Evolutionary conservation across 2,329 filamentous ascomycete genomes (phyloP), one percentile per base, ranked within the genome.

Genomic region (Fusarium sp.): DNA sequence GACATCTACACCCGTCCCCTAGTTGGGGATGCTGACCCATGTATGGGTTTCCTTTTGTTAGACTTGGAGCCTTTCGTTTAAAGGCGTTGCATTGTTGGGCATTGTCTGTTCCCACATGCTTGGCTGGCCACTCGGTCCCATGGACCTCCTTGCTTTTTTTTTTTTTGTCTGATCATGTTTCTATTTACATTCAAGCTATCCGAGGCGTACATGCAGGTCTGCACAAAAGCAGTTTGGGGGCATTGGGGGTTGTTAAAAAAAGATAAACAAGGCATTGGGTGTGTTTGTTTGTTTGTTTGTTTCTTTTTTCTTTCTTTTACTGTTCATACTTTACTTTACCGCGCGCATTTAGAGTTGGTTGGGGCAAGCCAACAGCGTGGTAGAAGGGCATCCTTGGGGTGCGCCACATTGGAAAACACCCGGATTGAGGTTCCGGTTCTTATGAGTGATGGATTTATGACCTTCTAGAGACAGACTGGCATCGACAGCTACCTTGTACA

Each of bases 361-460:
- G 49, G 36, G 40, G 14, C 17, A 27, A 44, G 53, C 33, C 66
- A 73, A 57, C 17, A n/a, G 38, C 14, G 40, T 17, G 53, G 49
- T 59, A 35, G 35, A 40, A 59, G 36, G 3, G 3, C 64, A 44
- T 40, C 51, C 31, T 46, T 9, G 10, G 16, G 5, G 56, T 56
- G 67, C 65, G 51, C 65, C 42, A 36, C 44, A 49, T 62, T 57
- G 64, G 64, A 69, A 74, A 74, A 6, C 29, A 63, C 61, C 71
- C 67, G 72, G 72, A 66, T 46, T 17, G 46, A 49, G 38, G 35
- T 40, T 67, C 72, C 62, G 62, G 65, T 64, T 67, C 57, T 74
- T 62, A 74, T 58, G 72, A 74, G 72, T 74, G 72, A 74, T 70
- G 72, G 72, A 65, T 74, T 74, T 68, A 74, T 63, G 72, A 74